Evolutionary conservation across 2,329 filamentous ascomycete genomes (phyloP).

Genomic region (Sarocladium kiliense): DNA sequence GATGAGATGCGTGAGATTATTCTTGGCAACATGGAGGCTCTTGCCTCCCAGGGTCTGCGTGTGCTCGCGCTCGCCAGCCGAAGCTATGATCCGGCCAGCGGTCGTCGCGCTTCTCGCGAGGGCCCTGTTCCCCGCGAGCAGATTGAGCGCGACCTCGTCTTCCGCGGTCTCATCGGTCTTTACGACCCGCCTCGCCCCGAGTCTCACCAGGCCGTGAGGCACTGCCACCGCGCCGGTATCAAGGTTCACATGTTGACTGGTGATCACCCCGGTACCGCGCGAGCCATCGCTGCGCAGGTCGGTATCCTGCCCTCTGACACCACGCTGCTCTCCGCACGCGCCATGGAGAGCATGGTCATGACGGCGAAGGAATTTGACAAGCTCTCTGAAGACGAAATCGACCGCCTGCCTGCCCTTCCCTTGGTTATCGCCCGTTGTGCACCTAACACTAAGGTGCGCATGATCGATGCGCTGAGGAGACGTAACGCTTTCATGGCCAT

Average conservation of each 20-base stretch:
- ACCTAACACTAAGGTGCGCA: conserved; percentile 63
- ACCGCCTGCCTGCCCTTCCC: conserved; percentile 54
- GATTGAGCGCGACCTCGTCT: conserved; percentile 57
- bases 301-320: conserved; percentile 50
- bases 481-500: conserved; percentile 58
- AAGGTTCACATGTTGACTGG: conserved; percentile 67
- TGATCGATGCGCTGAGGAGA: conserved; percentile 65
- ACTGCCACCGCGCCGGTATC: conserved; percentile 57
- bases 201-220: conserved; percentile 52
- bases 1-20: conserved; percentile 49
- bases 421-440: conserved; percentile 63
- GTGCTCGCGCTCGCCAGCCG: conserved; percentile 59
- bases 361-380: conserved; percentile 63
- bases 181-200: conserved; percentile 68
- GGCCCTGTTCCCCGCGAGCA: conserved; percentile 30
- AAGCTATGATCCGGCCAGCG: background rate
- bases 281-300: conserved; percentile 59
- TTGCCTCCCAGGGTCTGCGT: conserved; percentile 62
- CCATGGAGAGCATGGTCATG: conserved; percentile 59
- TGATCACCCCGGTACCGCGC: conserved; percentile 60
- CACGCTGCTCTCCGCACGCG: conserved; percentile 36
- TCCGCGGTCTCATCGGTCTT: conserved; percentile 66
- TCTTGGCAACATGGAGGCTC: conserved; percentile 62
- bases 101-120: conserved; percentile 6
- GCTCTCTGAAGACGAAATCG: conserved; percentile 57